Evolutionary conservation across 2,329 filamentous ascomycete genomes (phyloP).

Genomic region (Orbilia oligospora): DNA sequence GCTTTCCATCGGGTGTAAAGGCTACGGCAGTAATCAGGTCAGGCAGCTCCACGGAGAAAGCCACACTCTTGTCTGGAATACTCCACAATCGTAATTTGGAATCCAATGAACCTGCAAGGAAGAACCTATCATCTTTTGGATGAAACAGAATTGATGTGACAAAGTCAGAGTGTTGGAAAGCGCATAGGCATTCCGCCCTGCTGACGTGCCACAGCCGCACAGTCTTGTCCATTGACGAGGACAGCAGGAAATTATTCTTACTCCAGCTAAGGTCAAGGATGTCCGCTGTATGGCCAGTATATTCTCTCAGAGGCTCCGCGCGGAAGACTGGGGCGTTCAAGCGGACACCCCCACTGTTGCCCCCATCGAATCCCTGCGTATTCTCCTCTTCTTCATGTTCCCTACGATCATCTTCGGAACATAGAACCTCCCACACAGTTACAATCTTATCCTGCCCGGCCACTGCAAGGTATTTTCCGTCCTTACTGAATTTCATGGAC

Average conservation of each 20-base stretch:
- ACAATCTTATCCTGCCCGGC: conserved; percentile 89
- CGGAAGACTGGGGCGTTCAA: conserved; percentile 93
- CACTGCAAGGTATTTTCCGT: conserved; percentile 91
- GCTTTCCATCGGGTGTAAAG: conserved; percentile 92
- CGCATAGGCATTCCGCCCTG: conserved; percentile 86
- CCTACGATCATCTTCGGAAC: conserved; percentile 82
- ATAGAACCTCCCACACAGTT: conserved; percentile 89
- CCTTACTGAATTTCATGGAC: conserved; percentile 92
- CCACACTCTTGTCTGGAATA: conserved; percentile 95
- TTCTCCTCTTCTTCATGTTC: conserved; percentile 80
- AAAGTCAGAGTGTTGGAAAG: conserved; percentile 94
- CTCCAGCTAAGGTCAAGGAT: conserved; percentile 96
- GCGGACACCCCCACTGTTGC: conserved; percentile 70
- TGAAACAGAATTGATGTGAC: conserved; percentile 96
- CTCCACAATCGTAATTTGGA: conserved; percentile 92
- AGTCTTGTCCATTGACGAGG: conserved; percentile 98
- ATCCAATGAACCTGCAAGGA: conserved; percentile 92
- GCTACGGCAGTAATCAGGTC: conserved; percentile 95
- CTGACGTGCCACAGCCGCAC: conserved; percentile 94
- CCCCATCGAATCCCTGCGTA: conserved; percentile 37
- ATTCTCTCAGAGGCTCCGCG: conserved; percentile 82
- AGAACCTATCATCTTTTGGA: conserved; percentile 94
- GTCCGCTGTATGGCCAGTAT: conserved; percentile 85
- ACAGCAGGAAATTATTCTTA: conserved; percentile 95
- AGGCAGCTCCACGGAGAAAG: conserved; percentile 80